Base-by-base conservation (phyloP, 805 yeast species). In the Saccharomycopsis fermentans region DNA sequence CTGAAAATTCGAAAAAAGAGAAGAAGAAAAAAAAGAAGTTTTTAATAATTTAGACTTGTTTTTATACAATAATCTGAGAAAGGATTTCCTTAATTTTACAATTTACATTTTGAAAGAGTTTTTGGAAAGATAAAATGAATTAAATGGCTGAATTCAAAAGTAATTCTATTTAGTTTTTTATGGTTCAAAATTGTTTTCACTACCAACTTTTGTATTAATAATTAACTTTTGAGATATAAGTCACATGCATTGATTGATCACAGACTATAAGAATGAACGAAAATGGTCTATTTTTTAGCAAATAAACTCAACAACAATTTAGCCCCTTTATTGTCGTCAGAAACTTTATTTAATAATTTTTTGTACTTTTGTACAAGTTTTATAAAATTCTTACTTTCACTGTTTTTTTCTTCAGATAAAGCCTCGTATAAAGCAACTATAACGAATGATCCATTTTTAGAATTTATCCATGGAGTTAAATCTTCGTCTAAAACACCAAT, bases 371-470 rank as follows among this genome's bases (percentile, higher is more conserved):
- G 80, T 66, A 91, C 73, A 32, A 75, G 78, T 67, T 81, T 78
- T 59, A 74, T 66, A 63, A 87, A 81, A 34, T 71, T 68, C 59
- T 78, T 73, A 48, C 74, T 73, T 36, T 79, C 76, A 52, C 75
- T 72, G 55, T 71, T 67, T 27, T 71, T 67, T 52, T 73, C 74
- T 2, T 74, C 75, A 55, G 74, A 72, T 65, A 86, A 75, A 32
- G 79, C 78, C 72, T 92, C 97, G 65, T 77, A 79, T n/a, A 90
- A 72, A 0, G 96, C 81, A 55, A 89, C 91, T 57, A 91, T 75
- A 17, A 89, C 87, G 68, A 92, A 92, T 17, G 96, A 82, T 47
- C 94, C 88, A 58, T 77, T 77, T 50, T 81, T 79, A 43, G 78
- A 76, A 62, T 80, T 80, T 52, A 86, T 79, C 97, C 97, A 92